Percentiles rank a stretch among this genome's conserved stretches.
Evolutionary conservation across 257 asterid genomes (phyloP).

Genomic region (Nicotiana otophora): DNA sequence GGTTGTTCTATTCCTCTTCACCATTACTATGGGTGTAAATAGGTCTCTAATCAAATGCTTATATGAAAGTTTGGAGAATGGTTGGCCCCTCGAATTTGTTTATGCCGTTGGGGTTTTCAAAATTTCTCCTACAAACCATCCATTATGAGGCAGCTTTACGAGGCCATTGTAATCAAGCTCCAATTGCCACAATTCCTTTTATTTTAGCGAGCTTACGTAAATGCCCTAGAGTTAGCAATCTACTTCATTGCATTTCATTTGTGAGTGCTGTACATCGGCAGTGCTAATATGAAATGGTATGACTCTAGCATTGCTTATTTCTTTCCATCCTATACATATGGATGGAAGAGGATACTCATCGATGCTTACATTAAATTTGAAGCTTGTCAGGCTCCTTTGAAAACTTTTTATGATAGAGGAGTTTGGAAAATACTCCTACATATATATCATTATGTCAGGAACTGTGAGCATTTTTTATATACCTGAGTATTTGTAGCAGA

Average conservation of each 20-base stretch:
- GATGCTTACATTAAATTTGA: slow-evolving; percentile 23
- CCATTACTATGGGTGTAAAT: neutral
- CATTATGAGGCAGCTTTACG: too few species aligned
- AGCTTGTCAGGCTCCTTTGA: slow-evolving; percentile 46
- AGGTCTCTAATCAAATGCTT: slow-evolving; percentile 26
- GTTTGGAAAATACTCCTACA: slow-evolving; percentile 48
- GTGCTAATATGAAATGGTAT: neutral
- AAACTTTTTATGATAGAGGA: slow-evolving; percentile 29
- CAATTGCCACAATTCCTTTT: neutral
- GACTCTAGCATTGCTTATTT: slow-evolving; percentile 9
- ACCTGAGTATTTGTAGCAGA: neutral
- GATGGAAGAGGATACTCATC: slow-evolving; percentile 16
- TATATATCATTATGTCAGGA: neutral
- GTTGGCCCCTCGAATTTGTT: slow-evolving; percentile 26
- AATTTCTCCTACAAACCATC: slow-evolving; percentile 27
- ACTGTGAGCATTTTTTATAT: too few species aligned
- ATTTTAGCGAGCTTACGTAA: neutral
- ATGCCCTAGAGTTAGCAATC: neutral
- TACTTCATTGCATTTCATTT: neutral
- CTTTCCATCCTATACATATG: slow-evolving; percentile 20
- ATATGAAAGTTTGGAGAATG: slow-evolving; percentile 30
- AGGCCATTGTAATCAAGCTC: too few species aligned
- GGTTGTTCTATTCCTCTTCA: neutral
- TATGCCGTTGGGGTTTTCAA: slow-evolving; percentile 43
- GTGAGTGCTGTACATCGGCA: neutral